phyloP scores from a whole-genome alignment of 2,329 filamentous ascomycete genomes.

The Exophiala sideris region DNA sequence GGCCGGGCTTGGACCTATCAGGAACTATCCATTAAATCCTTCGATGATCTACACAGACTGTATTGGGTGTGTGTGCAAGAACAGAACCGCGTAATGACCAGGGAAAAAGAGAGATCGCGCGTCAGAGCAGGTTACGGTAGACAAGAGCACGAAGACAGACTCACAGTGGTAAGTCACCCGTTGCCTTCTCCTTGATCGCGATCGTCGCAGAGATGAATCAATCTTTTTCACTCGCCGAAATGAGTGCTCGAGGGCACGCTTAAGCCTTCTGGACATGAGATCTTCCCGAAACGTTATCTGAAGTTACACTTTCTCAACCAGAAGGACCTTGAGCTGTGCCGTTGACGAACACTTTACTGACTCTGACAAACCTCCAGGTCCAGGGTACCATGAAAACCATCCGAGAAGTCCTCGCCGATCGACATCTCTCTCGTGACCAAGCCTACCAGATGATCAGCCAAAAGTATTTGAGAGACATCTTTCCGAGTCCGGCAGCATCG shows the following conservation, averaged over 20 bases:
- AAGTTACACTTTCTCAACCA: constrained; percentile 4
- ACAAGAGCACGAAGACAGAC: constrained; percentile 61
- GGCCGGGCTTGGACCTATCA: constrained; percentile 77
- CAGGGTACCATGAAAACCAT: constrained; percentile 8
- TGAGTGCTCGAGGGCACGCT: constrained; percentile 30
- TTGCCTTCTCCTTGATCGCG: neutral
- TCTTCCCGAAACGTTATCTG: constrained; percentile 25
- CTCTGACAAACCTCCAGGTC: constrained; percentile 3
- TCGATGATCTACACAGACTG: constrained; percentile 85
- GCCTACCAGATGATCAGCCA: neutral
- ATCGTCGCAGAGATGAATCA: constrained; percentile 25
- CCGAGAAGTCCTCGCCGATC: constrained; percentile 10
- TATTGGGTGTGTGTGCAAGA: constrained; percentile 96
- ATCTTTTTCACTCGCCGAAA: constrained; percentile 34
- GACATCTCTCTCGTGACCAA: constrained; percentile 1
- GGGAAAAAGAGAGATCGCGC: constrained; percentile 64
- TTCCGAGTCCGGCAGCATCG: too few species aligned
- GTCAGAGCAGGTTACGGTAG: constrained; percentile 71
- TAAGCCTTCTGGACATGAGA: constrained; percentile 30
- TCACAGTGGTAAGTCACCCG: constrained; percentile 58
- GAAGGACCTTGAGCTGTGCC: neutral
- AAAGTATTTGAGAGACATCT: too few species aligned
- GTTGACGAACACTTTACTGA: neutral
- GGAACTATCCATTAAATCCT: constrained; percentile 84
- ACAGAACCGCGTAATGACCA: constrained; percentile 82